Evolutionary conservation across 805 yeast genomes (phyloP).

Genomic region (Kluyveromyces starmeri): DNA sequence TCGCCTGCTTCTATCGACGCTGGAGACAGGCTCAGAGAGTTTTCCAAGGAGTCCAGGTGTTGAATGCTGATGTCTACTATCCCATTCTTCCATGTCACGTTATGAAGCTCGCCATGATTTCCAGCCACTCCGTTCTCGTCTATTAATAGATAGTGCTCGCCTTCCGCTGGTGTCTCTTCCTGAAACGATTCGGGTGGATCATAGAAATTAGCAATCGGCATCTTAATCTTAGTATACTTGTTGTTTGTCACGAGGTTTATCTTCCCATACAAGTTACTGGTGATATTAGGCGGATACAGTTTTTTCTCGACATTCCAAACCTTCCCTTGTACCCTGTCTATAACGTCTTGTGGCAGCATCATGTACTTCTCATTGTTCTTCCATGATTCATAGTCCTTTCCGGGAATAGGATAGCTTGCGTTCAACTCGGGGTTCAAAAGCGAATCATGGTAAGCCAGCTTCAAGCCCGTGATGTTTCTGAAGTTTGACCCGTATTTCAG

Average conservation of each 20-base stretch:
- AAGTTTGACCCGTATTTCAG: constrained; percentile 45
- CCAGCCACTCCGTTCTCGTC: constrained; percentile 13
- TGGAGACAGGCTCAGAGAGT: constrained; percentile 28
- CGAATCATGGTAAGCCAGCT: constrained; percentile 54
- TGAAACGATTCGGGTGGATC: constrained; percentile 23
- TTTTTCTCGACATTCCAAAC: constrained; percentile 42
- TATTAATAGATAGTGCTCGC: constrained; percentile 15
- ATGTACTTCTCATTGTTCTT: constrained; percentile 43
- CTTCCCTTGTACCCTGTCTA: constrained; percentile 33
- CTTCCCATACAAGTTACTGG: constrained; percentile 39
- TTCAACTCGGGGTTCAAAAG: constrained; percentile 35
- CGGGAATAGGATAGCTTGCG: constrained; percentile 49
- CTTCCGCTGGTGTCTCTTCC: constrained; percentile 20
- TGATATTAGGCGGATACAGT: constrained; percentile 36
- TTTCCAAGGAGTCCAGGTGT: constrained; percentile 15
- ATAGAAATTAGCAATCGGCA: constrained; percentile 30
- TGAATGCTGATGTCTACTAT: constrained; percentile 18
- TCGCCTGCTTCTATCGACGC: constrained; percentile 24
- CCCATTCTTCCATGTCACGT: constrained; percentile 24
- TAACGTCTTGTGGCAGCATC: constrained; percentile 51
- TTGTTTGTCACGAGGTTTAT: constrained; percentile 24
- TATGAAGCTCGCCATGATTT: constrained; percentile 17
- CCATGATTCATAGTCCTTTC: constrained; percentile 37
- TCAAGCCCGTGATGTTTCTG: constrained; percentile 68
- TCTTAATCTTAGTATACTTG: constrained; percentile 13